These are phyloP conservation scores for Moesziomyces sp. DNA, from an alignment of 1,284 basidiomycete species.

Conservation along the genomic window DNA sequence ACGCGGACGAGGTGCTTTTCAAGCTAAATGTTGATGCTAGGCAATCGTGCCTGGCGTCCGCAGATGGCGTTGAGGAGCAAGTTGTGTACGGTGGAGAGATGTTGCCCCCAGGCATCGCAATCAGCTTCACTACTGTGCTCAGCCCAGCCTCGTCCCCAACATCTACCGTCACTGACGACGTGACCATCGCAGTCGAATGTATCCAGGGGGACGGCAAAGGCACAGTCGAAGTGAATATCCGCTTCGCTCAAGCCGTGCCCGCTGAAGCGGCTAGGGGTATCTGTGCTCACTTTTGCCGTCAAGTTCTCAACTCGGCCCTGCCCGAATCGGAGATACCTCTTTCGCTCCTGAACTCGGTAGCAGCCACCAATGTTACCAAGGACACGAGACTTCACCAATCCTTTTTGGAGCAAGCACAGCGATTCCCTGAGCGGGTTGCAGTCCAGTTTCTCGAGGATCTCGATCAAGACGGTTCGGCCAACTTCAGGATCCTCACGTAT, in stretches of 20 bases:
- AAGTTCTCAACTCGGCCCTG: neutral
- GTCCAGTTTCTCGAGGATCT: slow-evolving; percentile 4
- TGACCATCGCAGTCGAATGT: slow-evolving; percentile 1
- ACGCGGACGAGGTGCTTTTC: slow-evolving; percentile 10
- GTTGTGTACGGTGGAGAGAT: neutral
- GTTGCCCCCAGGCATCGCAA: neutral
- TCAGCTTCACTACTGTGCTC: neutral
- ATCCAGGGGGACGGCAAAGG: neutral
- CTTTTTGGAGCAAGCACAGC: neutral
- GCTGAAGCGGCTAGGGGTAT: slow-evolving; percentile 4
- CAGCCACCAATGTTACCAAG: neutral
- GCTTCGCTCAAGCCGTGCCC: slow-evolving; percentile 2
- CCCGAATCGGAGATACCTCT: neutral
- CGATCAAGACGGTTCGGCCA: neutral
- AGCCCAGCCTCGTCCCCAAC: too few relatives aligned
- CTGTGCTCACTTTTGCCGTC: slow-evolving; percentile 4
- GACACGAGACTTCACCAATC: slow-evolving; percentile 1
- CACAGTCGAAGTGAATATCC: neutral
- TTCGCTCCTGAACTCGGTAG: neutral
- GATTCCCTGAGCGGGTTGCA: slow-evolving; percentile 2
- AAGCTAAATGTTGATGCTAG: slow-evolving; percentile 2
- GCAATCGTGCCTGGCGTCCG: neutral
- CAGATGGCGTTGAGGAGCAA: neutral
- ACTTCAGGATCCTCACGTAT: slow-evolving; percentile 1
- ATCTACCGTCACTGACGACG: neutral